Evolutionary conservation across 768 basidiomycete genomes (phyloP).

Genomic region (Imleria badia): DNA sequence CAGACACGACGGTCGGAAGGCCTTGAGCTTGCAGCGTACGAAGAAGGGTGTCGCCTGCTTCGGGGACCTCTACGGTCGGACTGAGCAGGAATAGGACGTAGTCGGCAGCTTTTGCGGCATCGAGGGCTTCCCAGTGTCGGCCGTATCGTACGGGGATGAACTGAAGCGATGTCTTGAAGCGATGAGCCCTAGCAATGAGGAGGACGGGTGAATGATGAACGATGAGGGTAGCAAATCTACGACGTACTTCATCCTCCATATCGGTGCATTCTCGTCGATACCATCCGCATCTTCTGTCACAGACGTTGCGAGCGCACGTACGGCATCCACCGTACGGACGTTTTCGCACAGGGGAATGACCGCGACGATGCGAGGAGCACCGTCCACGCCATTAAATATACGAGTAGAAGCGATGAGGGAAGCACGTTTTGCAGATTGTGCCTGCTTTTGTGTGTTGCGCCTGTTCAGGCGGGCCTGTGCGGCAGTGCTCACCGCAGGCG

Average conservation of each 20-base stretch:
- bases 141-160: conserved; percentile 77
- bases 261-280: conserved; percentile 7
- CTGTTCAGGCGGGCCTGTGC: conserved; percentile 78
- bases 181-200: conserved; percentile 58
- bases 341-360: conserved; percentile 82
- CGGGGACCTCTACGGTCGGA: conserved; percentile 75
- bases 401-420: conserved; percentile 67
- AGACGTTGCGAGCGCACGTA: conserved; percentile 56
- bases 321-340: conserved; percentile 50
- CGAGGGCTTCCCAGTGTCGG: conserved; percentile 73
- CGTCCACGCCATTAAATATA: conserved; percentile 77
- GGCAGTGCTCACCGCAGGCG: conserved; percentile 44
- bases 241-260: conserved; percentile 69
- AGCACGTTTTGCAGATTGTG: conserved; percentile 68
- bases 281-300: conserved; percentile 46
- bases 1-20: conserved; percentile 78
- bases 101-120: conserved; percentile 85
- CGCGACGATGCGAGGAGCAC: conserved; percentile 82
- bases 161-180: conserved; percentile 90
- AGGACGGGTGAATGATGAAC: conserved; percentile 1
- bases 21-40: conserved; percentile 90
- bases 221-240: neutral
- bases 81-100: conserved; percentile 88
- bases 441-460: conserved; percentile 83
- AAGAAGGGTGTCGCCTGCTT: conserved; percentile 84